Conservation (phyloP, 129 eudicot genomes). For the Smallanthus sonchifolius region DNA sequence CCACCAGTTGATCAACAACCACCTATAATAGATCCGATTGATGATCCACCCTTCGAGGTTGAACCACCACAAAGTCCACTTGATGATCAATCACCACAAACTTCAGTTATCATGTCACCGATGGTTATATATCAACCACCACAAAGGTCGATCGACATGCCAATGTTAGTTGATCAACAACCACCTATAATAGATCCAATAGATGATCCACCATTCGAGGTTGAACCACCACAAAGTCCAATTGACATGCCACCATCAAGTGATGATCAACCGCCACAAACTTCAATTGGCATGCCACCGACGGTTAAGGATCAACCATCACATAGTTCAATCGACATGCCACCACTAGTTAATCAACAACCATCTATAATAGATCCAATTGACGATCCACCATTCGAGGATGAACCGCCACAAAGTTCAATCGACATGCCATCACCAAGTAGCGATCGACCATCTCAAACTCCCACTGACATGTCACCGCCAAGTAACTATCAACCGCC, state of each 20-base stretch:
- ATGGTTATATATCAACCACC: not conserved
- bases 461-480: not conserved
- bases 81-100: not conserved
- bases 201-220: not conserved
- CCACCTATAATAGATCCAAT: not conserved
- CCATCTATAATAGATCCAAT: not conserved
- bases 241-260: not conserved
- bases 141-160: not conserved
- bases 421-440: not conserved
- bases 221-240: not conserved
- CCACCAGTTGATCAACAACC: not conserved
- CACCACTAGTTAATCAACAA: not conserved
- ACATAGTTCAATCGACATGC: not conserved
- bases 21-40: conserved; percentile 6
- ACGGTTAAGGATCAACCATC: not conserved
- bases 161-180: not conserved
- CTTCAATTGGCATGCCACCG: not conserved
- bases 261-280: not conserved
- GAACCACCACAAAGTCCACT: conserved; percentile 4
- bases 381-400: not conserved
- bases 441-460: not conserved
- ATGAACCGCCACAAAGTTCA: not conserved
- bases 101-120: not conserved
- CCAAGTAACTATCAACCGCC: not conserved
- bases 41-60: conserved; percentile 2